These are phyloP conservation scores for Fusarium acutatum DNA, from an alignment of 2,329 filamentous ascomycete species.

Conservation along the genomic window DNA sequence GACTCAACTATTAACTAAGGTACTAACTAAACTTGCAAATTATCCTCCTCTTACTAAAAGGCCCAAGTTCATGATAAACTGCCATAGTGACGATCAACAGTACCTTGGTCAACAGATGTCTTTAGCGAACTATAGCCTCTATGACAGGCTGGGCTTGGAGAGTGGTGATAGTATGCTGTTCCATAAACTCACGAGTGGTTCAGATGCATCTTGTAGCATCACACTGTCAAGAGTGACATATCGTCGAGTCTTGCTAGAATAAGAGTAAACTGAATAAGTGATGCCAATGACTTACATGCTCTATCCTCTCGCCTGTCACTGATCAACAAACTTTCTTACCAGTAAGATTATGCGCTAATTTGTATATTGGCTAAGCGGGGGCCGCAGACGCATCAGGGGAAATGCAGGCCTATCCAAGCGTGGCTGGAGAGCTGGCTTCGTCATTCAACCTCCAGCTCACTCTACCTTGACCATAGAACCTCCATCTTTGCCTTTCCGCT, in stretches of 20 bases:
- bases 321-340: not conserved
- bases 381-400: slow-evolving; percentile 36
- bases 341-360: slow-evolving; percentile 38
- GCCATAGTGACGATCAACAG: not conserved
- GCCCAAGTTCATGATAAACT: not conserved
- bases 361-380: slow-evolving; percentile 41
- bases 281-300: not conserved
- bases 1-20: not conserved
- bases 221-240: not conserved
- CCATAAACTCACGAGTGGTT: not conserved
- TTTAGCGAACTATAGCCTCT: not conserved
- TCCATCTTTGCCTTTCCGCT: slow-evolving; percentile 16
- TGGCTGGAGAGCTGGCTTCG: slow-evolving; percentile 44
- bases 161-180: not conserved
- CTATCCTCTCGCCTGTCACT: not conserved
- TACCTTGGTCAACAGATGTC: not conserved
- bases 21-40: not conserved
- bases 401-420: slow-evolving; percentile 34
- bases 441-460: slow-evolving; percentile 37
- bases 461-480: slow-evolving; percentile 4
- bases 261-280: not conserved
- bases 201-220: not conserved
- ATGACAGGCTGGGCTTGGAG: not conserved
- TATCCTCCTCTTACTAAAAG: not conserved
- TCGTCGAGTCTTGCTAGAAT: not conserved